Base-by-base conservation (phyloP, 371 early-diverging fungal genomes). In the Lichtheimia corymbifera region DNA sequence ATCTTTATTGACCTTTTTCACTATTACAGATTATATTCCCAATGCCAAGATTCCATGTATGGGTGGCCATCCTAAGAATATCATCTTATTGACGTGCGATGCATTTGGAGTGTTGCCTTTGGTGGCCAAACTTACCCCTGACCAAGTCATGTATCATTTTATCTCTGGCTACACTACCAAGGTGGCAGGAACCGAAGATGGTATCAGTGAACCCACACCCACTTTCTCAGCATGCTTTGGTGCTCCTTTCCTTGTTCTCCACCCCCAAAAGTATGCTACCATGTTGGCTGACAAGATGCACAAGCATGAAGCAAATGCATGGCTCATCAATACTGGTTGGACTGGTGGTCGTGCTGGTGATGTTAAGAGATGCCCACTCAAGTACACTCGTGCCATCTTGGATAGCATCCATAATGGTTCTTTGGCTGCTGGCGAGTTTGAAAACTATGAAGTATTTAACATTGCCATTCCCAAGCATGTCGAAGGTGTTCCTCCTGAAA, bases 271-370 rank as follows among this genome's bases (percentile, higher is more conserved):
- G 70, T 98, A 98, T 81, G 98, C 98, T 30, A 86, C 88, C 73
- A 98, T 98, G 97, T 83, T 98, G 59, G 97, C 97, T 9, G 86
- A 93, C 43, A 95, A 96, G 89, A 95, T 98, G 88, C 74, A 86
- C 65, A 53, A 91, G 53, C 93, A 97, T 85, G 81, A 88, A 74
- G 92, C 92, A 56, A 80, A 93, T 74, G 97, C 92, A 24, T 98
- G 97, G 97, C 82, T 98, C 76, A 90, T 98, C 84, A 98, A 98
- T 90, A 98, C 98, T 49, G 98, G 98, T 53, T 98, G 98, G 97
- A 93, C 84, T 73, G 97, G 97, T 72, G 98, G 97, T 53, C 84
- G 88, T 17, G 95, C 93, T 74, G 95, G 94, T 64, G 64, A 43
- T 42, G 96, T 96, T 61, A 88, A 92, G 84, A 93, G 98, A 52